These are phyloP conservation scores for Dothistroma septosporum DNA, from an alignment of 2,329 filamentous ascomycete species.

Conservation along the genomic window DNA sequence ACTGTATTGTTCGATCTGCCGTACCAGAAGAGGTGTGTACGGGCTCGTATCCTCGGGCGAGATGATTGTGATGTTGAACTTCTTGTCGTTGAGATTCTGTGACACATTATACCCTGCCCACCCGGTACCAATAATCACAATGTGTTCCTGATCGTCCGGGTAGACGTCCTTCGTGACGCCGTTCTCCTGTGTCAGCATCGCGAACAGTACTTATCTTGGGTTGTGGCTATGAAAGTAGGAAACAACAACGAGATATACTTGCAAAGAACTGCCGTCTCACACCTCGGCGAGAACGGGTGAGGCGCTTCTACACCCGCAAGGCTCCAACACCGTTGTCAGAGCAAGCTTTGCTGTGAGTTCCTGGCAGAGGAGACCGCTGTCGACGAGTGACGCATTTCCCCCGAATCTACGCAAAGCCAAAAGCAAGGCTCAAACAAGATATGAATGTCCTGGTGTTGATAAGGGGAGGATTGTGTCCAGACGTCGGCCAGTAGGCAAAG, in stretches of 20 bases:
- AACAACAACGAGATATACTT: not conserved
- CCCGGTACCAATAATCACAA: constrained; percentile 39
- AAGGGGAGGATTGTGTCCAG: not conserved
- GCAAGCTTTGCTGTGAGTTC: not conserved
- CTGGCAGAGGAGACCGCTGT: not conserved
- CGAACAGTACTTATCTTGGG: not conserved
- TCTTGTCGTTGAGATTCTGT: constrained; percentile 35
- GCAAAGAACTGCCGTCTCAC: not conserved
- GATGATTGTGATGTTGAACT: constrained; percentile 41
- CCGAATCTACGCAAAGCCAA: not conserved
- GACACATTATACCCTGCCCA: constrained; percentile 41
- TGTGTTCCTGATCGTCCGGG: constrained; percentile 10
- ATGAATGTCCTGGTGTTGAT: not conserved
- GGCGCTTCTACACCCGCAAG: not conserved
- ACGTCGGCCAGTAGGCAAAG: not conserved
- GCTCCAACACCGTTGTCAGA: not conserved
- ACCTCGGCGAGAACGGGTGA: not conserved
- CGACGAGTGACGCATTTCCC: not conserved
- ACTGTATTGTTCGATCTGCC: not conserved
- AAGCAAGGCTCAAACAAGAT: not conserved
- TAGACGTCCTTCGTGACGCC: constrained; percentile 1
- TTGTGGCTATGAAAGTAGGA: not conserved
- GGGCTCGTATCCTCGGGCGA: constrained; percentile 42
- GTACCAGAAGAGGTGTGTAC: constrained; percentile 42
- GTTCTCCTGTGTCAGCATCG: not conserved